phyloP scores from a whole-genome alignment of 129 eudicot species.

The Artemisia tridentata region DNA sequence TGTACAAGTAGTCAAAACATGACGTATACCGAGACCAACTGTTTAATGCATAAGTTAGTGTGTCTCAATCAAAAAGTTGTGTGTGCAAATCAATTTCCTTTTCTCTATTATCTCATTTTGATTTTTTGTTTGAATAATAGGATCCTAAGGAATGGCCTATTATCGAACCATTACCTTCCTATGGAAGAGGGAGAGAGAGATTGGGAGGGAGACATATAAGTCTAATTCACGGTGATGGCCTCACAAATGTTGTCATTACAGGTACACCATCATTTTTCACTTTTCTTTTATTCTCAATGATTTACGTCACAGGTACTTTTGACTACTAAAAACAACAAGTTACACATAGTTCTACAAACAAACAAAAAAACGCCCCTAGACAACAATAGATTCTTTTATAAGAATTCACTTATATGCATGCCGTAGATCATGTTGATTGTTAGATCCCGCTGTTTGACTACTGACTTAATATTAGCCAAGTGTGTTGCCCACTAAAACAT shows the following conservation, averaged over 20 bases:
- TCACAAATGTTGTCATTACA: slow-evolving; percentile 84
- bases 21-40: no score
- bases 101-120: not conserved
- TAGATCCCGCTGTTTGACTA: no score
- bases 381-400: no score
- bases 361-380: no score
- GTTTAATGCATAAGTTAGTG: no score
- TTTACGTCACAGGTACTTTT: slow-evolving; percentile 19
- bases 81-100: not conserved
- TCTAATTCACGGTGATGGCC: slow-evolving; percentile 78
- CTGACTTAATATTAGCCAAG: no score
- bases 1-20: no score
- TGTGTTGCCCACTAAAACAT: no score
- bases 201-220: slow-evolving; percentile 92
- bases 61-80: no score
- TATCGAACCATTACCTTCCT: slow-evolving; percentile 90
- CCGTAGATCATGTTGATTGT: no score
- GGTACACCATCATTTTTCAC: slow-evolving; percentile 45
- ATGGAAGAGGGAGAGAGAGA: slow-evolving; percentile 99
- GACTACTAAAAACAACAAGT: slow-evolving; percentile 2
- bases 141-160: slow-evolving; percentile 94
- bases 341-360: not conserved
- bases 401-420: no score
- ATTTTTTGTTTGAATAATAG: slow-evolving; percentile 34
- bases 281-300: not conserved